Base-by-base conservation (phyloP, 1,284 basidiomycete species). In the Entoloma clypeatum region DNA sequence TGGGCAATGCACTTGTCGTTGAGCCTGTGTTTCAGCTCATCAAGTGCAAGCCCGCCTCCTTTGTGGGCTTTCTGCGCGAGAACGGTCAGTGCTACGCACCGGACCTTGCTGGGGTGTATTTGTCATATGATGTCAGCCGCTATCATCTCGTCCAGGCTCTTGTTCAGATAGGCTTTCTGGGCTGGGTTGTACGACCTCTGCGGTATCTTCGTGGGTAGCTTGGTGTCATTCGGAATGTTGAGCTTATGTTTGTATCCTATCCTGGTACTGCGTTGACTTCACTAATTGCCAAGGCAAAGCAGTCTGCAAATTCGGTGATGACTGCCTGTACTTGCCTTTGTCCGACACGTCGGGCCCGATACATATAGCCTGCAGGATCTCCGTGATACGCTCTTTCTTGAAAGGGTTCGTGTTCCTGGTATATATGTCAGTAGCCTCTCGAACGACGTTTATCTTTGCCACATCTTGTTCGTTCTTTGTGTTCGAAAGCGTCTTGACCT, bases 81-180 rank as follows among this genome's bases (percentile, higher is more conserved):
- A 13, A 31, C 39, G 5, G 46, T 52, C 13, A 36, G 38, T 24
- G 49, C 41, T 18, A 52, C 43, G 27, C 48, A 52, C 27, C 51
- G 51, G n/a, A 54, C 51, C 9, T 53, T 32, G 1, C 32, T 31
- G 4, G 49, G 51, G 9, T 44, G 19, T 23, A 44, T 45, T 7
- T 18, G 44, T 11, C 26, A n/a, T 11, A 67, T 58, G 17, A 66
- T 58, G 2, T 48, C 58, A 0, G 63, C 61, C 6, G 45, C 53
- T 5, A 61, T 28, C 50, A 69, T 55, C 23, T 58, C 54, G 28
- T 64, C 57, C 1, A 65, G 43, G 9, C 45, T 52, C 0, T 26
- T 35, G 21, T 61, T 18, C 5, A 66, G 35, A 40, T 52, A 64
- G 16, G 41, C 29, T 8, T 37, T 41, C 41, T 65, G 60, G 2